These are phyloP conservation scores for Clonostachys rhizophaga DNA, from an alignment of 2,329 filamentous ascomycete species.

Conservation along the genomic window DNA sequence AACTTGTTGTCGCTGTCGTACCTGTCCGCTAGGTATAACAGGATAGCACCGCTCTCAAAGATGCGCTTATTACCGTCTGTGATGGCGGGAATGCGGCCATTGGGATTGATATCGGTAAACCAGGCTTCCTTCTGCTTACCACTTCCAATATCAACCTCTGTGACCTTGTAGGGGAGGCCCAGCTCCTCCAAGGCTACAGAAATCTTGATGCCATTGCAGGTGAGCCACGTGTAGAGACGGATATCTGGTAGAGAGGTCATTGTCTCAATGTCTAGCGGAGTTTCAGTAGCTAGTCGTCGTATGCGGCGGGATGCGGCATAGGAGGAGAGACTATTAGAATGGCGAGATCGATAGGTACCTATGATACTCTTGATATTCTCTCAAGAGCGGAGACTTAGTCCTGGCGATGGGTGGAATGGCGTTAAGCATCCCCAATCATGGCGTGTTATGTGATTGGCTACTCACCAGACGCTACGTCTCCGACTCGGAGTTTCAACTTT, in stretches of 20 bases:
- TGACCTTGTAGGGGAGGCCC: slow-evolving; percentile 70
- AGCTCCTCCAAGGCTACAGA: slow-evolving; percentile 86
- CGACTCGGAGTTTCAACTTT: too few species aligned
- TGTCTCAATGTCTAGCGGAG: slow-evolving; percentile 2
- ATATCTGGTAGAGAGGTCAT: slow-evolving; percentile 46
- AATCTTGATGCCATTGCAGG: slow-evolving; percentile 87
- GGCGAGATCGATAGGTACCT: too few species aligned
- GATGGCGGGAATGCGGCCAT: slow-evolving; percentile 84
- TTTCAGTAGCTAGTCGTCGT: too few species aligned
- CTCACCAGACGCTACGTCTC: too few species aligned
- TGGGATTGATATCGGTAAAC: slow-evolving; percentile 91
- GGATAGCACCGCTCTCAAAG: slow-evolving; percentile 80
- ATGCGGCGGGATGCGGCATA: too few species aligned
- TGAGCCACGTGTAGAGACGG: slow-evolving; percentile 72
- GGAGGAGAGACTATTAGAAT: too few species aligned
- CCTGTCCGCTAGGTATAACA: slow-evolving; percentile 77
- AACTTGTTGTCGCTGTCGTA: slow-evolving; percentile 83
- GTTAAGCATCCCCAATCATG: too few species aligned
- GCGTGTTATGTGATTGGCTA: too few species aligned
- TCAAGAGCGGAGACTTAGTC: too few species aligned
- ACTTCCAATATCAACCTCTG: slow-evolving; percentile 65
- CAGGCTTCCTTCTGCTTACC: slow-evolving; percentile 80
- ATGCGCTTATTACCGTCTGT: slow-evolving; percentile 73
- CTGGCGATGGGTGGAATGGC: too few species aligned
- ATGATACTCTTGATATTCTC: too few species aligned